Conservation (phyloP, 2,329 filamentous ascomycete genomes). For the Aspergillus fischeri region DNA sequence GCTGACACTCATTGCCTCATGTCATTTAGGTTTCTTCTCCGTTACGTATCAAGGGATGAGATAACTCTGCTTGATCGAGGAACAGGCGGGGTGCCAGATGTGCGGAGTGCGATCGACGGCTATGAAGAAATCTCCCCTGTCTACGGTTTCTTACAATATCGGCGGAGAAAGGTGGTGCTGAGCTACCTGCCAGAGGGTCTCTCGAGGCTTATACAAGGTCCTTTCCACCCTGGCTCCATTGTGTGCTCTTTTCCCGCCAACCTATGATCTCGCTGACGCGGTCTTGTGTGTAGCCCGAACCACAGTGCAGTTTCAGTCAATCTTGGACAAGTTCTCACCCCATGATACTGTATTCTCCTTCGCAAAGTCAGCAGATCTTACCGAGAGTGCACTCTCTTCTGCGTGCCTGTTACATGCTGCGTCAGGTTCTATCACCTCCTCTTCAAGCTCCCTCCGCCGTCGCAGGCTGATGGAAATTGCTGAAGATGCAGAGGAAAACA, state of each 20-base stretch:
- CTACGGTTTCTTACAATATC: conserved; percentile 87
- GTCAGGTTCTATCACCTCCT: conserved; percentile 79
- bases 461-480: conserved; percentile 84
- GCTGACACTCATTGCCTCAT: conserved; percentile 7
- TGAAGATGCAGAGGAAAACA: conserved; percentile 83
- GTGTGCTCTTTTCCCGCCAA: not conserved
- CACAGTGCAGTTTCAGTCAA: conserved; percentile 62
- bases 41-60: conserved; percentile 85
- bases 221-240: conserved; percentile 23
- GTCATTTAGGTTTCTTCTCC: conserved; percentile 76
- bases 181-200: conserved; percentile 90
- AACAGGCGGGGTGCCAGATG: conserved; percentile 76
- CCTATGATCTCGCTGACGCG: conserved; percentile 9
- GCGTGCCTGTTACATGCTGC: conserved; percentile 87
- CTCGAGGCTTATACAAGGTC: conserved; percentile 89
- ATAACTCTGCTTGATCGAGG: conserved; percentile 74
- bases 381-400: conserved; percentile 80
- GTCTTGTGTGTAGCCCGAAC: conserved; percentile 63
- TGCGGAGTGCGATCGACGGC: conserved; percentile 69
- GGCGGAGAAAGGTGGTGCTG: conserved; percentile 82
- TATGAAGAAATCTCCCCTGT: conserved; percentile 84
- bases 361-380: conserved; percentile 69
- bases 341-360: conserved; percentile 84
- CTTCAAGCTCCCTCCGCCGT: conserved; percentile 71
- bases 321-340: conserved; percentile 68